A percentile compares a stretch with the other conserved stretches of the same genome.
Evolutionary conservation across 352 stramenopile species (phyloP).

Genomic region (Phytophthora brassicae): DNA sequence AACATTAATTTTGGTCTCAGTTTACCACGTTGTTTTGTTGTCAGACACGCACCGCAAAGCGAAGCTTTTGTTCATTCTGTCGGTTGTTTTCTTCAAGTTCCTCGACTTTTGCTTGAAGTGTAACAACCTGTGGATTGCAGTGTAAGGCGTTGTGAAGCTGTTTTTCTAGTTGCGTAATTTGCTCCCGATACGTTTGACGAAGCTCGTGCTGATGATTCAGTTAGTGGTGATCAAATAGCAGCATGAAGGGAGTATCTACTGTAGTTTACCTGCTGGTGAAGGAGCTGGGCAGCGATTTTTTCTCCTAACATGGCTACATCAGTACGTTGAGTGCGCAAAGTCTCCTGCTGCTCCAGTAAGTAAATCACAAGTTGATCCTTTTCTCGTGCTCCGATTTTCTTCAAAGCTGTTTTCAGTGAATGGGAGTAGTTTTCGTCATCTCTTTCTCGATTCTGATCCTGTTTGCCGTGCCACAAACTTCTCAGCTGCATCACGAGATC

Average conservation of each 20-base stretch:
- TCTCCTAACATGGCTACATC: constrained; percentile 62
- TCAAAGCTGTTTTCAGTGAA: constrained; percentile 27
- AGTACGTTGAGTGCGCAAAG: constrained; percentile 41
- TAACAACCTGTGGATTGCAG: constrained; percentile 48
- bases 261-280: constrained; percentile 56
- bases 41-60: constrained; percentile 46
- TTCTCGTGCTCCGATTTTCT: constrained; percentile 55
- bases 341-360: constrained; percentile 45
- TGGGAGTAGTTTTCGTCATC: not conserved
- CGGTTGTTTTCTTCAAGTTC: constrained; percentile 43
- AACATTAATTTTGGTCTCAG: too few relatives aligned
- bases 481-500: constrained; percentile 34
- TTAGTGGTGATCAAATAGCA: not conserved
- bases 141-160: constrained; percentile 51
- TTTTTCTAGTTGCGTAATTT: constrained; percentile 41
- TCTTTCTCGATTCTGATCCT: constrained; percentile 4
- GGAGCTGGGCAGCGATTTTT: constrained; percentile 63
- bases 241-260: not conserved
- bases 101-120: constrained; percentile 43
- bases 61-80: constrained; percentile 63
- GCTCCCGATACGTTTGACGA: constrained; percentile 45
- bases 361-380: constrained; percentile 60
- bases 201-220: constrained; percentile 47
- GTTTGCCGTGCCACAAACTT: constrained; percentile 23
- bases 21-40: not conserved